These are phyloP conservation scores for Metarhizium sp. DNA, from an alignment of 2,329 filamentous ascomycete species.

Conservation along the genomic window DNA sequence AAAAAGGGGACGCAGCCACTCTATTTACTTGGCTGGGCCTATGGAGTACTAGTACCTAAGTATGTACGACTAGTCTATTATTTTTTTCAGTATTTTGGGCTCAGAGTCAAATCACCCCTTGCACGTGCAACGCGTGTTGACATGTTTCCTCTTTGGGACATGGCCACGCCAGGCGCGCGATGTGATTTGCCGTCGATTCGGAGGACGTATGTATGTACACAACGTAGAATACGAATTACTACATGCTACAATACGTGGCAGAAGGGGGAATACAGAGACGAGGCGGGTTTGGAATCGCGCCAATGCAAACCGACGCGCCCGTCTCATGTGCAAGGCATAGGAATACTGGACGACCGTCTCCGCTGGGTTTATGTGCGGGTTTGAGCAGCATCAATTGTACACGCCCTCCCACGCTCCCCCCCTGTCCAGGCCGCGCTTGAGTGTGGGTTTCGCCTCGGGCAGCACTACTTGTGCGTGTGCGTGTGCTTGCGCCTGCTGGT, in stretches of 20 bases:
- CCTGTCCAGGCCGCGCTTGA: background rate
- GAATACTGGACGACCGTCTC: background rate
- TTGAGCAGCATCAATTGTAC: background rate
- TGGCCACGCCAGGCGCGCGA: slow-evolving; percentile 17
- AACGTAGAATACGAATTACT: background rate
- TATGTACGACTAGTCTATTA: no score
- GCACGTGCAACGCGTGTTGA: slow-evolving; percentile 25
- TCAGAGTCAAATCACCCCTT: background rate
- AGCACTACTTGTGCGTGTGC: background rate
- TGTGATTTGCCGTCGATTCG: slow-evolving; percentile 19
- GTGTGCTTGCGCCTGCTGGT: no score
- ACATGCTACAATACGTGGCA: no score
- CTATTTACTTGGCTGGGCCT: no score
- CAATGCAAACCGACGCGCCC: no score
- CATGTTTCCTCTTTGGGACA: slow-evolving; percentile 24
- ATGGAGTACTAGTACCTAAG: no score
- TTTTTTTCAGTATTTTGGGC: no score
- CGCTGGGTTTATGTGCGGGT: background rate
- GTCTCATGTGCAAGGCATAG: no score
- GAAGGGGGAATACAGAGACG: no score
- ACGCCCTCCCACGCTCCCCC: background rate
- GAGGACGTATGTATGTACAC: background rate
- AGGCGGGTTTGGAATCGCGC: no score
- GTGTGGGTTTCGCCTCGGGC: background rate
- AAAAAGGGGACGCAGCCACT: no score